Base-by-base conservation (phyloP, 176 grass and related monocot species). In the Eremochloa ophiuroides region DNA sequence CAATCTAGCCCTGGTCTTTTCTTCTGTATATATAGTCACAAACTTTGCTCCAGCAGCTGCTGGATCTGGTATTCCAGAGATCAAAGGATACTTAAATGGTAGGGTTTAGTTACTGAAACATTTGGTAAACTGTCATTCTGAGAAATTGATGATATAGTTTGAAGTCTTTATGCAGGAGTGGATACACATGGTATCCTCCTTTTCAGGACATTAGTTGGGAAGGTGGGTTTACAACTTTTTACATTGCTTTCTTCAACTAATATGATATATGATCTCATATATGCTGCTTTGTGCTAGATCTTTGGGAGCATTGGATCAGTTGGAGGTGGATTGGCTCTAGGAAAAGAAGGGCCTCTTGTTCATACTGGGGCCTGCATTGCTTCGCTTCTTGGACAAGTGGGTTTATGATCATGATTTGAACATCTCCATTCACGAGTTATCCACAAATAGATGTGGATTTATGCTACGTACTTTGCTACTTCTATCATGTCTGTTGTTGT, bases 51-150 rank as follows among this genome's bases (percentile, higher is more conserved):
- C 96, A 87, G 96, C 96, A 33, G 96, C 96, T 76, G 96, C 93
- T 86, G 96, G 96, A 85, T 98, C 96, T 88, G 96, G 96, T 79
- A 98, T 98, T 62, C 96, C 96, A 37, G 96, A 98, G 87, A 98
- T 98, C 66, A 98, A 98, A 88, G 96, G 96, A 77, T 98, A 98
- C 82, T 77, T 98, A 89, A 98, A 98, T 66, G 96, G 96, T 98
- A 95, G 84, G 46, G 26, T 73, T 85, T 65, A 60, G 48, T 44
- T 43, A 55, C 78, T 58, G 71, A 71, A 80, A 77, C 42, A 85
- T 69, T 25, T 80, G 8, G 15, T 53, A 55, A n/a, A n/a, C 72
- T 77, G 14, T 25, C 46, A 72, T 60, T 78, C 23, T 64, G 7
- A 79, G 6, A 66, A 38, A 20, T 23, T 74, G 10, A 40, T 53